A percentile compares a stretch with the other conserved stretches of the same genome.
These are phyloP conservation scores for Gracilaria caudata DNA, from an alignment of 23 red algal genomes.

Conservation along the genomic window DNA sequence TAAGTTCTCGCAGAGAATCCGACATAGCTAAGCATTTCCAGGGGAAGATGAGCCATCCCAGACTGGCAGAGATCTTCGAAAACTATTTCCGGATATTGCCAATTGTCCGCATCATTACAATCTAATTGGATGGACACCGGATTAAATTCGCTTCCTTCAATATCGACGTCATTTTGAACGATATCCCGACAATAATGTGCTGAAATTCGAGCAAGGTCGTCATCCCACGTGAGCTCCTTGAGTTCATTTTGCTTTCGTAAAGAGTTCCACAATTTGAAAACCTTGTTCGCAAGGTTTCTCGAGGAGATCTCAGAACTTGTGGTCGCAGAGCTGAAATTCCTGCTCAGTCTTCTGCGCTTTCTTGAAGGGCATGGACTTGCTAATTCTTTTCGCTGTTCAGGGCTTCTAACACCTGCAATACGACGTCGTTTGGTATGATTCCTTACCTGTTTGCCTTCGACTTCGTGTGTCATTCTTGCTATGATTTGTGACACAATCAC, in stretches of 20 bases:
- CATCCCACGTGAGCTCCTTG: not conserved
- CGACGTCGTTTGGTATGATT: not conserved
- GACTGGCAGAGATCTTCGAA: not conserved
- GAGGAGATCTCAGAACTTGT: not conserved
- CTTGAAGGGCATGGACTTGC: not conserved
- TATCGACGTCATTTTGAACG: not conserved
- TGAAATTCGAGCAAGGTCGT: not conserved
- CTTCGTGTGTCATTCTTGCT: not conserved
- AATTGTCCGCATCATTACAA: not conserved
- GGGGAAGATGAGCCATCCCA: not conserved
- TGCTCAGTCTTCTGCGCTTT: not conserved
- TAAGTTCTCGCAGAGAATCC: not conserved
- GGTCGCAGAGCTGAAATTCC: no score
- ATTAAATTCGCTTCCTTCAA: not conserved
- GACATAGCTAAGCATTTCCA: not conserved
- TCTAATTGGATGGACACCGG: not conserved
- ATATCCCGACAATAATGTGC: not conserved
- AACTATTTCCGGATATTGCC: not conserved
- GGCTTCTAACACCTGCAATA: not conserved
- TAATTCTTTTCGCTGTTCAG: not conserved
- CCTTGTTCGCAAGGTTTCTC: not conserved
- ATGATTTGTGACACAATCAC: not conserved
- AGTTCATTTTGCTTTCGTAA: not conserved
- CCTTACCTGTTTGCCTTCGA: not conserved
- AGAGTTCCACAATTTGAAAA: not conserved